A percentile compares a stretch with the other conserved stretches of the same genome.
Evolutionary conservation across 208 protist genomes (phyloP).

Genomic region (Wallacemonas rigidus): DNA sequence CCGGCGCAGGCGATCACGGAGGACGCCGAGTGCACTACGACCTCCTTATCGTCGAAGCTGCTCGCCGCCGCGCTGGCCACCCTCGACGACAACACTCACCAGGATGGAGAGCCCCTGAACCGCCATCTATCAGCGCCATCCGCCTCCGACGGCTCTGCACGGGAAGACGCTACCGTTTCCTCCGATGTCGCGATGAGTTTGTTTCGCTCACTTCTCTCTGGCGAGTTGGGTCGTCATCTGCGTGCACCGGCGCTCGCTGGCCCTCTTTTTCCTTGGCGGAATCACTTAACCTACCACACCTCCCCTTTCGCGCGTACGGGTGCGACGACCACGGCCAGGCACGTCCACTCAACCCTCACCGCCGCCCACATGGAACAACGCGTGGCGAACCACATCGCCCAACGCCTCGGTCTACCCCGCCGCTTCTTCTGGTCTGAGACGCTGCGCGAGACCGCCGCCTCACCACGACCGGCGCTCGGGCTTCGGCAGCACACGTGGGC

Average conservation of each 20-base stretch:
- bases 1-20: no score
- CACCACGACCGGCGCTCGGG: neutral
- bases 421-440: constrained; percentile 46
- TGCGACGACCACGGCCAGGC: neutral
- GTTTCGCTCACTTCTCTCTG: neutral
- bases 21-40: no score
- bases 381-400: constrained; percentile 32
- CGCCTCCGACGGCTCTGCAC: no score
- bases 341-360: neutral
- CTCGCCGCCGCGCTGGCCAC: constrained; percentile 19
- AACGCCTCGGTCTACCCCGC: constrained; percentile 30
- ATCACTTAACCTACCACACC: constrained; percentile 4
- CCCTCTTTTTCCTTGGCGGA: neutral
- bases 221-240: neutral
- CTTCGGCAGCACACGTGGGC: constrained; percentile 12
- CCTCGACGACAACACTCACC: no score
- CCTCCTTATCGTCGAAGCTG: neutral
- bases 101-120: no score
- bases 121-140: no score
- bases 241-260: neutral
- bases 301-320: neutral
- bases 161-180: neutral
- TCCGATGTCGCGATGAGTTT: neutral
- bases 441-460: neutral
- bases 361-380: constrained; percentile 29